These are phyloP conservation scores for Deinandra increscens DNA, from an alignment of 129 eudicot species.

Conservation along the genomic window DNA sequence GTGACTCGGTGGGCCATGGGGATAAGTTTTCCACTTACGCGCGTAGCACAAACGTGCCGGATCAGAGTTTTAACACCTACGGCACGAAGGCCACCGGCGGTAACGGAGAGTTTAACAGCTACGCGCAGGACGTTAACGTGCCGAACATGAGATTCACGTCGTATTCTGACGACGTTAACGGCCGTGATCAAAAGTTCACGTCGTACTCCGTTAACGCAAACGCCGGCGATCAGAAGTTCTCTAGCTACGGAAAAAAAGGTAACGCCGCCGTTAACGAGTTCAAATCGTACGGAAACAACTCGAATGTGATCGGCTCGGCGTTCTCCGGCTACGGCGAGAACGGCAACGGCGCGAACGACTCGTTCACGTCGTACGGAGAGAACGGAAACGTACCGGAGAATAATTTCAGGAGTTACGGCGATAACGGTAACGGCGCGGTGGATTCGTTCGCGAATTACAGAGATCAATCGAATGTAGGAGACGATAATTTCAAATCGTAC, in stretches of 20 bases:
- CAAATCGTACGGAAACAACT: constrained; percentile 51
- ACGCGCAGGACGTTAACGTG: constrained; percentile 47
- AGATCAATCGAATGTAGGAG: constrained; percentile 77
- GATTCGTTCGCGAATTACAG: constrained; percentile 65
- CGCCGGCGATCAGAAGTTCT: constrained; percentile 64
- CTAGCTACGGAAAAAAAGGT: constrained; percentile 68
- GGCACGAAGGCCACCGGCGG: constrained; percentile 85
- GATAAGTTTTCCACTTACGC: constrained; percentile 67
- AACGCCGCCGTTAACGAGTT: constrained; percentile 59
- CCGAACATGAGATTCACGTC: constrained; percentile 79
- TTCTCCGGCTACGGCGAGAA: constrained; percentile 60
- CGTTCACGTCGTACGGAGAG: constrained; percentile 56
- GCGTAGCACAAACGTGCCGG: constrained; percentile 52
- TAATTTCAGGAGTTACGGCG: constrained; percentile 61
- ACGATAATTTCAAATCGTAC: constrained; percentile 64
- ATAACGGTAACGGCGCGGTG: constrained; percentile 56
- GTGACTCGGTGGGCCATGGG: constrained; percentile 72
- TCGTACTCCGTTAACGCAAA: constrained; percentile 52
- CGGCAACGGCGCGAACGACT: constrained; percentile 58
- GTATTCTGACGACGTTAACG: constrained; percentile 65
- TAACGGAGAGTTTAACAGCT: constrained; percentile 47
- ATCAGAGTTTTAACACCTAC: constrained; percentile 69
- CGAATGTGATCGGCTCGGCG: constrained; percentile 67
- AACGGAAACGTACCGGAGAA: constrained; percentile 65
- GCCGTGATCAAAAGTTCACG: constrained; percentile 50